A percentile compares a stretch with the other conserved stretches of the same genome.
Evolutionary conservation across 1,284 basidiomycete species (phyloP).

Genomic region (Coniferiporia sulphurascens): DNA sequence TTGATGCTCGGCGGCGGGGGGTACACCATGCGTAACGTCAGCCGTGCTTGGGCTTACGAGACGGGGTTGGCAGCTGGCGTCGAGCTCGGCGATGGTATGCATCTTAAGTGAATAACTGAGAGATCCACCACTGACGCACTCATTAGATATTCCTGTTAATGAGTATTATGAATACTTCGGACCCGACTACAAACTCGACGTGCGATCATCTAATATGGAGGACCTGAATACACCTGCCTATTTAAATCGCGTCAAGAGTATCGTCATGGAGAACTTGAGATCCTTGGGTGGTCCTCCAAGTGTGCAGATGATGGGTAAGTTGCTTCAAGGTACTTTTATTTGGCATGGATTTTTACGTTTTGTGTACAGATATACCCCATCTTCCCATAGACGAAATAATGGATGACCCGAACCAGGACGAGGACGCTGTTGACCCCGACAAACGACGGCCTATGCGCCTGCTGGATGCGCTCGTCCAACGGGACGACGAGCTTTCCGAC

Average conservation of each 20-base stretch:
- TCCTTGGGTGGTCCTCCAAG: conserved; percentile 84
- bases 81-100: conserved; percentile 76
- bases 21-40: conserved; percentile 98
- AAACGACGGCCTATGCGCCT: conserved; percentile 68
- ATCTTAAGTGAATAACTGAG: background rate
- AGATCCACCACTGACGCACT: background rate
- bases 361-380: conserved; percentile 62
- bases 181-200: conserved; percentile 96
- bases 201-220: conserved; percentile 92
- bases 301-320: conserved; percentile 79
- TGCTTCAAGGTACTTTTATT: background rate
- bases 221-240: conserved; percentile 94
- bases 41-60: conserved; percentile 96
- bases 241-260: conserved; percentile 87
- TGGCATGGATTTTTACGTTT: background rate
- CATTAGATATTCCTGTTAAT: conserved; percentile 86
- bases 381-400: conserved; percentile 72
- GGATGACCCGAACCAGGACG: conserved; percentile 77
- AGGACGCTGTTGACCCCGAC: conserved; percentile 76
- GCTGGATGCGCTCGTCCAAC: conserved; percentile 68
- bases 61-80: conserved; percentile 96
- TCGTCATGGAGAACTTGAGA: conserved; percentile 88
- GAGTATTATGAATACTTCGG: conserved; percentile 99
- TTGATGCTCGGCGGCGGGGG: conserved; percentile 95
- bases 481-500: conserved; percentile 77